phyloP scores from a whole-genome alignment of 176 grass and related monocot genomes.

The Phoenix roebelenii region DNA sequence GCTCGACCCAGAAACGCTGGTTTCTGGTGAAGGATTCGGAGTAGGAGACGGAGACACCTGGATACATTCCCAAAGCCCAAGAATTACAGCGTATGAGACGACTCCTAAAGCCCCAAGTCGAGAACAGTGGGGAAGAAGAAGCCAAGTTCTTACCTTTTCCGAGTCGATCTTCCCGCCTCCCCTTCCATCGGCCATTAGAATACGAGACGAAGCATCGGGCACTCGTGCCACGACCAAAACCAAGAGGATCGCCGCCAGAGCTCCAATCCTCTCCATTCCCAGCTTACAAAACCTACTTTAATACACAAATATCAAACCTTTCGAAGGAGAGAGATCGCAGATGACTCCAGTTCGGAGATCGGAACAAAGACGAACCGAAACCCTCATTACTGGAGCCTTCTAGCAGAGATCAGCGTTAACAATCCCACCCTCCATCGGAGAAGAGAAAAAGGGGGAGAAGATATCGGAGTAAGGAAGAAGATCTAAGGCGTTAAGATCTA shows the following conservation, averaged over 20 bases:
- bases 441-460: too few relatives aligned
- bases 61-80: too few relatives aligned
- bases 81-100: not conserved
- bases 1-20: not conserved
- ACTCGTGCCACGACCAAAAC: conserved; percentile 9
- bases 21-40: not conserved
- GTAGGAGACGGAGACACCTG: not conserved
- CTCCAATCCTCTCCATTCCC: conserved; percentile 14
- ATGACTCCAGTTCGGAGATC: too few relatives aligned
- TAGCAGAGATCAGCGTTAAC: too few relatives aligned
- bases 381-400: too few relatives aligned
- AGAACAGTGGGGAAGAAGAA: not conserved
- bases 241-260: conserved; percentile 9
- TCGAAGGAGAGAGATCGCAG: not conserved
- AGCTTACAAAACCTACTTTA: not conserved
- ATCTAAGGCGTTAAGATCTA: too few relatives aligned
- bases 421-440: too few relatives aligned
- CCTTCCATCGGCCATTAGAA: conserved; percentile 24
- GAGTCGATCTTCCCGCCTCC: not conserved
- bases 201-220: conserved; percentile 20
- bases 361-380: too few relatives aligned
- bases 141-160: conserved; percentile 18
- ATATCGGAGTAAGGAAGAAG: too few relatives aligned
- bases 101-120: not conserved
- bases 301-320: conserved; percentile 8